Evolutionary conservation across 1,284 basidiomycete species (phyloP), one percentile per base, ranked within the genome.

Genomic region (Cystobasidiaceae sp.): DNA sequence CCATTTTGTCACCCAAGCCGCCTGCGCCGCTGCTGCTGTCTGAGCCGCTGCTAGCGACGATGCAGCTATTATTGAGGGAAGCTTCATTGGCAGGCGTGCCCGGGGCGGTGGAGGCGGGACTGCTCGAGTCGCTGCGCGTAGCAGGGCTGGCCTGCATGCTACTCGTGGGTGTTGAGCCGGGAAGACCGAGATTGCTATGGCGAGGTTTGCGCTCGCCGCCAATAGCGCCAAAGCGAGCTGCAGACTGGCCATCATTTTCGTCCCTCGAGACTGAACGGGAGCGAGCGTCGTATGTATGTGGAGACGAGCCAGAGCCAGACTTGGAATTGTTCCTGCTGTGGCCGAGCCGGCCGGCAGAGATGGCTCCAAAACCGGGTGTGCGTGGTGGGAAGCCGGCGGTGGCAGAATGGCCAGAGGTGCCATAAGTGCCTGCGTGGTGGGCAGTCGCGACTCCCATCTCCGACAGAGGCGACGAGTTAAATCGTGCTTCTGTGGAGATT

Each of bases 211-310:
- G 62, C 19, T 72, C 70, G 21, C 69, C 68, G 11, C 72, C 72
- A 52, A 73, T 73, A n/a, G 67, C 68, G 49, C 72, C 72, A 45
- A 69, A 73, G 51, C 61, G 66, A 49, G 67, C 66, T 15, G 65
- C 62, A 66, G 49, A 23, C 17, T 21, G 17, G 5, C 15, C 54
- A 46, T 48, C 45, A 33, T 48, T 56, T 8, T 32, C 21, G 13
- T 49, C 39, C 4, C 27, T 50, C 21, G 60, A 62, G 21, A 32
- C 21, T 21, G 34, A 41, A 21, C 37, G 41, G 28, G 54, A 57
- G 13, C n/a, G 13, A 21, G 1, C 50, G 34, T 44, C 37, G n/a
- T 54, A 39, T 4, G 28, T 25, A 2, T 32, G 25, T 27, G 48
- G 45, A 46, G 41, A 46, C n/a, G 15, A 19, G 4, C 21, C 21